phyloP scores from a whole-genome alignment of 441 rosid genomes.

The Geranium incanum region DNA sequence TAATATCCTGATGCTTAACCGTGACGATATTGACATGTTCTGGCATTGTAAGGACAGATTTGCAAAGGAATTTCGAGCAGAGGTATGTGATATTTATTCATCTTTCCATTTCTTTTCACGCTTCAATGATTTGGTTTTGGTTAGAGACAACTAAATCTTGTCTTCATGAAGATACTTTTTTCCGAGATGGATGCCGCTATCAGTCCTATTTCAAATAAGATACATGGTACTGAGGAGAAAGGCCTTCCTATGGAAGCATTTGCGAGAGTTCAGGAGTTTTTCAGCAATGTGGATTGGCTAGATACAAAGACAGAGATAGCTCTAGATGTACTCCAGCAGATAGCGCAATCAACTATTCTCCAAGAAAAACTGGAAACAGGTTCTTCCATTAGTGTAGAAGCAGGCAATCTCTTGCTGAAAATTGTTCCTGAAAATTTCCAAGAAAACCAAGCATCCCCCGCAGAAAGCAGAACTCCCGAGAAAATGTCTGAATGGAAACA shows the following conservation, averaged over 20 bases:
- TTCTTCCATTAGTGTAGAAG: conserved; percentile 35
- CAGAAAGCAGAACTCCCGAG: conserved; percentile 29
- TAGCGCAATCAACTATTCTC: conserved; percentile 36
- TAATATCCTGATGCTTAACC: conserved; percentile 63
- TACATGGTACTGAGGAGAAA: conserved; percentile 52
- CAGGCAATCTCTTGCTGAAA: conserved; percentile 29
- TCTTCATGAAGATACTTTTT: conserved; percentile 60
- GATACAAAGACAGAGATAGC: conserved; percentile 57
- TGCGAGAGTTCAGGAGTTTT: conserved; percentile 69
- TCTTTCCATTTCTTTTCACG: conserved; percentile 1
- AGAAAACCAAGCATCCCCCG: conserved; percentile 31
- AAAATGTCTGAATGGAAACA: conserved; percentile 27
- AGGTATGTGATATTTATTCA: conserved; percentile 41
- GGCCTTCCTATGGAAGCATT: conserved; percentile 77
- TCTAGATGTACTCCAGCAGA: conserved; percentile 46
- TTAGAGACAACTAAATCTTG: conserved; percentile 24
- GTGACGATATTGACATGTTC: conserved; percentile 67
- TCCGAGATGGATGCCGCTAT: conserved; percentile 69
- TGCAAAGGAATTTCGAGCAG: conserved; percentile 73
- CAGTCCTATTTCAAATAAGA: conserved; percentile 43
- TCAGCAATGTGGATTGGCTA: conserved; percentile 56
- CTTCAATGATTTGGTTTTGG: conserved; percentile 11
- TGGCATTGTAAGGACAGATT: conserved; percentile 69
- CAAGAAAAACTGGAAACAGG: conserved; percentile 45
- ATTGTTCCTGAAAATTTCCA: conserved; percentile 34